Conservation (phyloP, 2,329 filamentous ascomycete species). For the Xylaria sp. region DNA sequence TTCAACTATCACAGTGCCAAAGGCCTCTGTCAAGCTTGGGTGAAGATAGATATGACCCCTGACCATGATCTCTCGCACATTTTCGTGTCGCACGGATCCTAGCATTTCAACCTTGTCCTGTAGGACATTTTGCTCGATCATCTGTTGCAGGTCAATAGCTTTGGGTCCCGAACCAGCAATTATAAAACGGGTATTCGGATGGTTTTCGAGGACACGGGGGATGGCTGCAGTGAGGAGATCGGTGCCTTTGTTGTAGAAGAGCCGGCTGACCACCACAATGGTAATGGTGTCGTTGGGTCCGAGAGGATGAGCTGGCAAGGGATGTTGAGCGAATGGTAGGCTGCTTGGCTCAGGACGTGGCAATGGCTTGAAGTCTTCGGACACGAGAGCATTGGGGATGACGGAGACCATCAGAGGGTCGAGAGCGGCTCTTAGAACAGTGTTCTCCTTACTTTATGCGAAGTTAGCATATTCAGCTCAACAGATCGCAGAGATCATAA, state of each 20-base stretch:
- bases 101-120: slow-evolving; percentile 95
- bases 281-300: slow-evolving; percentile 89
- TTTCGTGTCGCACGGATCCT: slow-evolving; percentile 91
- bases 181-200: slow-evolving; percentile 95
- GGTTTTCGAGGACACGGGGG: slow-evolving; percentile 86
- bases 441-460: slow-evolving; percentile 87
- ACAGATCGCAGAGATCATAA: not conserved
- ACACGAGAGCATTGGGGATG: slow-evolving; percentile 96
- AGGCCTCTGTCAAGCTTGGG: slow-evolving; percentile 93
- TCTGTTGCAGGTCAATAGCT: slow-evolving; percentile 97
- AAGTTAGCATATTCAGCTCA: slow-evolving; percentile 43
- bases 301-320: slow-evolving; percentile 72
- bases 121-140: slow-evolving; percentile 93
- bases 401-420: slow-evolving; percentile 98
- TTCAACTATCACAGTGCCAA: slow-evolving; percentile 97
- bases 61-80: slow-evolving; percentile 97
- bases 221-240: slow-evolving; percentile 97
- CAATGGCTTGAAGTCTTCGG: slow-evolving; percentile 90
- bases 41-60: slow-evolving; percentile 96
- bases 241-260: slow-evolving; percentile 99
- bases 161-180: slow-evolving; percentile 97
- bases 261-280: slow-evolving; percentile 94
- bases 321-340: slow-evolving; percentile 55
- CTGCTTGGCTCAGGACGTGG: slow-evolving; percentile 56
- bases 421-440: slow-evolving; percentile 89